Evolutionary conservation across 257 asterid species (phyloP), one percentile per base, ranked within the genome.

Genomic region (Solanum piurae): DNA sequence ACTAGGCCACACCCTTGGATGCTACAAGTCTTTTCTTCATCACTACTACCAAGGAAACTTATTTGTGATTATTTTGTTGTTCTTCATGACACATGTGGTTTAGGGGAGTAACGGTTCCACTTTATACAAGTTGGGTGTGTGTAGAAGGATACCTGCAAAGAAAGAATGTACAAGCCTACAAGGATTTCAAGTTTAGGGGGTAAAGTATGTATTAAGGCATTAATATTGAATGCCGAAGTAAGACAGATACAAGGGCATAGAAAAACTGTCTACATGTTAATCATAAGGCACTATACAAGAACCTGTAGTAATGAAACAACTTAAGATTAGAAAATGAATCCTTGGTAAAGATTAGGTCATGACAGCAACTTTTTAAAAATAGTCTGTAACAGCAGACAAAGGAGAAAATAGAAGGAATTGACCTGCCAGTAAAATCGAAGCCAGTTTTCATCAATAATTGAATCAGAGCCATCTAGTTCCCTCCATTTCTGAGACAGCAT

Each of bases 381-480:
- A 27, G 42, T 13, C 12, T 42, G 37, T 13, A 42, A 77, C 84
- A 42, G 64, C 64, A 42, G 37, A 40, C 25, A 27, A 40, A 25
- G 37, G 38, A 0, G 14, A 44, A 76, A 77, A 44, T 12, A 27
- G 27, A 80, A 80, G 85, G 73, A 84, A 87, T 83, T 68, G 62
- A 96, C 99, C 99, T 96, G 98, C 99, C 98, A 97, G 90, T 97
- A 96, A 94, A 95, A 97, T 33, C 99, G 94, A 66, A 97, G 98
- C 99, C 99, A 97, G 89, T 95, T 97, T 89, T 97, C 98, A 92
- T 96, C 99, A 86, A 97, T 95, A 87, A 90, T 91, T 71, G 92
- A 89, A 84, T 85, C 79, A 77, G 93, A 89, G 84, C 90, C 90
- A 86, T 96, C 98, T 83, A 97, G 89, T 89, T 95, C 98, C 92